Conservation (phyloP, 257 asterid species). For the Handroanthus guayacan region DNA sequence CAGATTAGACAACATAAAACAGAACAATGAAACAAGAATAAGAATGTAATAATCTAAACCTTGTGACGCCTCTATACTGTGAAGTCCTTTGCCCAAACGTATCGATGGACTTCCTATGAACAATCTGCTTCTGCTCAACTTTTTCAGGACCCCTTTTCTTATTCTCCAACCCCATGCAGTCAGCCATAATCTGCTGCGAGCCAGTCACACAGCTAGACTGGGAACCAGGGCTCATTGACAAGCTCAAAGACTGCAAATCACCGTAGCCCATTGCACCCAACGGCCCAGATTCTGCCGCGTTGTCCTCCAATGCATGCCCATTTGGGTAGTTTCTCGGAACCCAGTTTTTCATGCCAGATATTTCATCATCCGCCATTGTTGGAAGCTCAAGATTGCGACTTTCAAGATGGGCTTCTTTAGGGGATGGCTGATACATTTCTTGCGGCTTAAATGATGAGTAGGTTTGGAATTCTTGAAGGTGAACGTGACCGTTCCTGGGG, state of each 20-base stretch:
- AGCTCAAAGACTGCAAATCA: slow-evolving; percentile 75
- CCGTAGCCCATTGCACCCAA: slow-evolving; percentile 66
- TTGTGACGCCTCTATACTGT: slow-evolving; percentile 95
- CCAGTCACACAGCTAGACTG: slow-evolving; percentile 86
- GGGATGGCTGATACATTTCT: slow-evolving; percentile 51
- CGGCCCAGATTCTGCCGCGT: slow-evolving; percentile 47
- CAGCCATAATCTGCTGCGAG: slow-evolving; percentile 58
- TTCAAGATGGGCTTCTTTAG: slow-evolving; percentile 42
- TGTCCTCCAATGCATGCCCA: slow-evolving; percentile 45
- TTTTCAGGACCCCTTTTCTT: slow-evolving; percentile 82
- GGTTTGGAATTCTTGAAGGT: slow-evolving; percentile 52
- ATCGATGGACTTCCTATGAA: slow-evolving; percentile 91
- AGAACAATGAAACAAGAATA: background rate
- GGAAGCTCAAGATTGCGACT: slow-evolving; percentile 47
- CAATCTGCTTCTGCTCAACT: slow-evolving; percentile 68
- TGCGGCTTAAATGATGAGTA: slow-evolving; percentile 52
- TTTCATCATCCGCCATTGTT: slow-evolving; percentile 49
- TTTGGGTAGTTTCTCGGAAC: slow-evolving; percentile 53
- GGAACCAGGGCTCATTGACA: slow-evolving; percentile 96
- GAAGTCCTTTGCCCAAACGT: slow-evolving; percentile 97
- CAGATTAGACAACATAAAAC: background rate
- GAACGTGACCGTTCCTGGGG: slow-evolving; percentile 51
- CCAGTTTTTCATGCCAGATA: slow-evolving; percentile 62
- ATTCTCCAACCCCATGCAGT: slow-evolving; percentile 54
- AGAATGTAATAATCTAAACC: slow-evolving; percentile 43